Evolutionary conservation across 768 basidiomycete species (phyloP), one percentile per base, ranked within the genome.

Genomic region (Trichaptum fuscoviolaceum): DNA sequence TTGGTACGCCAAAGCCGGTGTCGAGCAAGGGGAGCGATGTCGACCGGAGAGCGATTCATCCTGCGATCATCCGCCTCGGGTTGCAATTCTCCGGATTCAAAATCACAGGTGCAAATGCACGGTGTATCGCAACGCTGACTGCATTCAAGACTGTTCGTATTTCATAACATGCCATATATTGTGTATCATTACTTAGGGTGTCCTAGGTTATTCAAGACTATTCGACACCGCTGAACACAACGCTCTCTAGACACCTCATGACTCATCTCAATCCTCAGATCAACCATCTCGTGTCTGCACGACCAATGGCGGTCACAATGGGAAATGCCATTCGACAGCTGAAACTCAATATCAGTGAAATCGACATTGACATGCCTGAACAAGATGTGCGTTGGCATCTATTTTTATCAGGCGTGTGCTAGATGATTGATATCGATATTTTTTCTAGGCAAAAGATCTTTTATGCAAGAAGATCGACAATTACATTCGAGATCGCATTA

Each of bases 241-340:
- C 93, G 1, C 85, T 97, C 34, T 91, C 94, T 12, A 86, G 95
- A 65, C 94, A 97, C 80, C 84, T 97, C 60, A 92, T 93, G 85
- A 92, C 91, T 10, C 87, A 96, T 77, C 84, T 97, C 57, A 95
- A 93, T 2, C 93, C 93, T 24, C 95, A 97, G 83, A 96, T 97
- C 70, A 89, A 89, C 20, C 89, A 96, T 76, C 84, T 96, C 10
- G 92, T 95, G 8, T 85, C 89, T 57, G 92, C 93, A 23, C 84
- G 95, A 63, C 92, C 94, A 0, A 91, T 96, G 90, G 91, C 93
- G 20, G 88, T 94, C 24, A 92, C 93, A 26, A 95, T 96, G 92
- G 94, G 95, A 0, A 96, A 95, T 73, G 93, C 95, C 0, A 93
- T 95, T 71, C 86, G 95, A 67, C 91, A 96, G 75, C 82, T 99